Evolutionary conservation across 306 rosid genomes (phyloP).

Genomic region (Malus sylvestris): DNA sequence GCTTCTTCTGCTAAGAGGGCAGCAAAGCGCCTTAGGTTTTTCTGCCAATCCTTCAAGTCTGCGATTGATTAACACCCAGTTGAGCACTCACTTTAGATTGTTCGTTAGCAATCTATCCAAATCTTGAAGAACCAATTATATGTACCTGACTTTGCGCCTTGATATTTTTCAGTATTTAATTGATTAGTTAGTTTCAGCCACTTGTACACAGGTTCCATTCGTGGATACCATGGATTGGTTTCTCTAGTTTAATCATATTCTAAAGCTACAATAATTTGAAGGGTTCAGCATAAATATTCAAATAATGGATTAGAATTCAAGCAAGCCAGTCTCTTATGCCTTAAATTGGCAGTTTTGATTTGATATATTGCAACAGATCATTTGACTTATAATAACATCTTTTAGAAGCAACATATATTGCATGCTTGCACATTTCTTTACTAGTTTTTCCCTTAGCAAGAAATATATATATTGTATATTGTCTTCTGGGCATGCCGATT

Average conservation of each 20-base stretch:
- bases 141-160: neutral
- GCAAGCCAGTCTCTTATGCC: neutral
- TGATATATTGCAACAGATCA: slow-evolving; percentile 25
- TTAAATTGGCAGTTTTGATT: neutral
- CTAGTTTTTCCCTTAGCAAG: neutral
- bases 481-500: no score
- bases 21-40: no score
- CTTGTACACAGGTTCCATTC: neutral
- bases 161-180: neutral
- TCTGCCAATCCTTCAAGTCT: no score
- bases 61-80: no score
- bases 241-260: neutral
- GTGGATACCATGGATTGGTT: slow-evolving; percentile 1
- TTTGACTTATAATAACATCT: slow-evolving; percentile 36
- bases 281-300: neutral
- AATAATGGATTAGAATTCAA: slow-evolving; percentile 14
- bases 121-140: neutral
- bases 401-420: slow-evolving; percentile 3
- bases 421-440: neutral
- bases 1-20: no score
- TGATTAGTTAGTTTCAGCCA: neutral
- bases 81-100: no score
- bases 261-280: neutral
- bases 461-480: no score
- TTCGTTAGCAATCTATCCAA: neutral